Evolutionary conservation across 176 grass and related monocot species (phyloP), one percentile per base, ranked within the genome.

Genomic region (Aegilops tauschii): DNA sequence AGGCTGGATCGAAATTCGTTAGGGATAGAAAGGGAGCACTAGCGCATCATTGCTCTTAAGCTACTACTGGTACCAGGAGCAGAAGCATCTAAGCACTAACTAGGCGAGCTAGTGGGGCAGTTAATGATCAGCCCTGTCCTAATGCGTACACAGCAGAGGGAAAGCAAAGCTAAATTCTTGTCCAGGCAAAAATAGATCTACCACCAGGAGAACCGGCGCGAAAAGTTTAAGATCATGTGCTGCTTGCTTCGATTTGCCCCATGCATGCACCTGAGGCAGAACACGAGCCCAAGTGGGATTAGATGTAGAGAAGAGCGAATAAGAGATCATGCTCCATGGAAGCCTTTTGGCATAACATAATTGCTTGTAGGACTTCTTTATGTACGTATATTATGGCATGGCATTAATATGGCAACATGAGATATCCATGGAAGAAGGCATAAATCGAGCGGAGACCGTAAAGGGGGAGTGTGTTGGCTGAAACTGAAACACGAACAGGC

Each of bases 61-160:
- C 50, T 72, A 73, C 39, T 9, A 5, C 6, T 37, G n/a, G 40
- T 49, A 76, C 16, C 50, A 54, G 20, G 83, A 39, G 83, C 11
- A 85, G 83, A 82, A 72, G 79, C 84, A 90, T 86, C 78, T 77
- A 63, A 63, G 36, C 45, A 74, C 58, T 61, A 68, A 36, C 45
- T 8, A 29, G 0, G 78, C 64, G 4, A 66, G 31, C 85, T 64
- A 87, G 80, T 73, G 84, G 58, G 64, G 80, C 7, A 58, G 89
- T 74, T 90, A 59, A 50, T 21, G 62, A 72, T 81, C 12, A 52
- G 13, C 5, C 84, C 49, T 85, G 90, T 88, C 82, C 13, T 44
- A 81, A 85, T 71, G 82, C 82, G 82, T 65, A 85, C 82, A 25
- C 86, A 27, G 12, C 90, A 91, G 31, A 81, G 14, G 49, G 77